Conservation (phyloP, 352 stramenopile genomes). For the Aphanomyces invadans region DNA sequence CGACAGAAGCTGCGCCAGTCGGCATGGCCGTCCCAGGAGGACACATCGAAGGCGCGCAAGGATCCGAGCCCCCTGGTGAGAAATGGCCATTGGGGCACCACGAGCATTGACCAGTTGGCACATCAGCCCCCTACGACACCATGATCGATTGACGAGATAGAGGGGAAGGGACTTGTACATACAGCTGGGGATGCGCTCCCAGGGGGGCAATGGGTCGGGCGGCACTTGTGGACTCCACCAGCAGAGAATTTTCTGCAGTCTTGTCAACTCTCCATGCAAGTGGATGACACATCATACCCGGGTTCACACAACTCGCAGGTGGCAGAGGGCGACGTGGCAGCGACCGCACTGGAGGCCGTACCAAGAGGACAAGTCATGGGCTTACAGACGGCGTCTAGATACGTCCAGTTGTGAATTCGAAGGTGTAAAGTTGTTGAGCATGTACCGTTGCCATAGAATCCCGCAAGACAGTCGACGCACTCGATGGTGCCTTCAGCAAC, state of each 20-base stretch:
- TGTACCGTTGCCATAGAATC: constrained; percentile 32
- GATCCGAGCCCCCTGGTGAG: not conserved
- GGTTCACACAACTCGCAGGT: constrained; percentile 27
- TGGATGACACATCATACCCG: not conserved
- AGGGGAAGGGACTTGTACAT: not conserved
- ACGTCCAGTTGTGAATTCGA: not conserved
- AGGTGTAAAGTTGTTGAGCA: too few relatives aligned
- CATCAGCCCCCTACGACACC: not conserved
- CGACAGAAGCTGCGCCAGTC: constrained; percentile 26
- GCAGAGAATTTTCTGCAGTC: constrained; percentile 4
- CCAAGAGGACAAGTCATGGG: constrained; percentile 30
- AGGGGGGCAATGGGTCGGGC: constrained; percentile 1
- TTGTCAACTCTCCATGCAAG: not conserved
- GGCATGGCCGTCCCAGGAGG: constrained; percentile 32
- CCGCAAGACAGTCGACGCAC: constrained; percentile 31
- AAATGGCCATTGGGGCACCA: constrained; percentile 7
- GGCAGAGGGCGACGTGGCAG: constrained; percentile 29
- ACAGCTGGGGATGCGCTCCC: constrained; percentile 9
- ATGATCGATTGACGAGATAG: not conserved
- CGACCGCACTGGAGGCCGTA: constrained; percentile 25
- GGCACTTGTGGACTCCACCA: constrained; percentile 6
- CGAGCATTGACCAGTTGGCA: not conserved
- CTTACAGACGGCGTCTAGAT: constrained; percentile 26
- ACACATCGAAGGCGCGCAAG: not conserved
- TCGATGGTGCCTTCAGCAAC: constrained; percentile 24